Conservation (phyloP, 1,284 basidiomycete species). For the Cutaneotrichosporon sp. region DNA sequence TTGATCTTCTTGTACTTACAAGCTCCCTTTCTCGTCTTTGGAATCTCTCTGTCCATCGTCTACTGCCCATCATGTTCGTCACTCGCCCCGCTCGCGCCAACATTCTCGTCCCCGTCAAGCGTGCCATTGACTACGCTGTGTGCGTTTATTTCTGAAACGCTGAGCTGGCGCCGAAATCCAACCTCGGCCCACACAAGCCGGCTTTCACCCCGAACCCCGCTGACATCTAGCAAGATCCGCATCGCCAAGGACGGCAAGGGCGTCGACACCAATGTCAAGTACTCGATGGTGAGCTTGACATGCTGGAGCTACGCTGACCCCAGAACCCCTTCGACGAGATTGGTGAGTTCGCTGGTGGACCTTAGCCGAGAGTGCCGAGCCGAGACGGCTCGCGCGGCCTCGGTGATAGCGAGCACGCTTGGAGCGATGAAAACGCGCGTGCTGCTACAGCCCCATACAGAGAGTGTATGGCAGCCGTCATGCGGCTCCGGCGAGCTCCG, state of each 20-base stretch:
- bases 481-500: not conserved
- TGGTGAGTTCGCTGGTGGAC: slow-evolving; percentile 59
- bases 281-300: slow-evolving; percentile 76
- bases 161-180: not conserved
- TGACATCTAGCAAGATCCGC: slow-evolving; percentile 78
- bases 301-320: slow-evolving; percentile 12
- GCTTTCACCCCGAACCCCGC: not conserved
- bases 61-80: slow-evolving; percentile 63
- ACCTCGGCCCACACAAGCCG: not conserved
- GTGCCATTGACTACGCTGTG: slow-evolving; percentile 59
- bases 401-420: slow-evolving; percentile 6
- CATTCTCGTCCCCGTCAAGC: slow-evolving; percentile 87
- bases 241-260: slow-evolving; percentile 88
- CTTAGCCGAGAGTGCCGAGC: slow-evolving; percentile 18
- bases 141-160: slow-evolving; percentile 20
- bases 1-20: slow-evolving; percentile 3
- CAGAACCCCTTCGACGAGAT: slow-evolving; percentile 98
- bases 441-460: not conserved
- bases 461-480: not conserved
- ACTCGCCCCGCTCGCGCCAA: slow-evolving; percentile 70
- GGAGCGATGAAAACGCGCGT: not conserved
- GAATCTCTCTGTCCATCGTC: slow-evolving; percentile 6
- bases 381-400: slow-evolving; percentile 12
- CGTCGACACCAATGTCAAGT: slow-evolving; percentile 91
- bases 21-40: slow-evolving; percentile 5